phyloP scores from a whole-genome alignment of 2,329 filamentous ascomycete genomes.

The Ustilaginoidea virens region DNA sequence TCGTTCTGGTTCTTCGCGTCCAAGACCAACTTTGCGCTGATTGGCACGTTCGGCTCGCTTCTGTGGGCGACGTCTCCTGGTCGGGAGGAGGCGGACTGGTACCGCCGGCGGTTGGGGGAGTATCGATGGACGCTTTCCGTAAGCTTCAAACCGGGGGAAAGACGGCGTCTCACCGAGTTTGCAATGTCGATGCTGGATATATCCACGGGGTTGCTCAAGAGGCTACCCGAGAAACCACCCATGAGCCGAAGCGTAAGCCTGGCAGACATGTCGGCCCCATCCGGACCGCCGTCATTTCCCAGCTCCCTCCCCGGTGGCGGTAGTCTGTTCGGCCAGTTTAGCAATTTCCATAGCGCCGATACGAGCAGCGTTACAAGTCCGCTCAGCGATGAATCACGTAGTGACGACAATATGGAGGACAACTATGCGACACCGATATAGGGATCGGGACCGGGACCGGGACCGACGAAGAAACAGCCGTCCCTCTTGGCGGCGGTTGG shows the following conservation, averaged over 20 bases:
- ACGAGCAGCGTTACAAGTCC: constrained; percentile 37
- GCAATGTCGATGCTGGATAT: constrained; percentile 69
- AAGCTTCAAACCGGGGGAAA: constrained; percentile 55
- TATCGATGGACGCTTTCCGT: constrained; percentile 91
- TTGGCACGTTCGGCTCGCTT: constrained; percentile 83
- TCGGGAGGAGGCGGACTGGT: constrained; percentile 83
- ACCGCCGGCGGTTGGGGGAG: constrained; percentile 68
- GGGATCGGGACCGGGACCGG: too few relatives aligned
- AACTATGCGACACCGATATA: constrained; percentile 11
- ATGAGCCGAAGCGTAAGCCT: constrained; percentile 40
- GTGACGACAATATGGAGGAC: constrained; percentile 38
- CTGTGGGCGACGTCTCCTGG: constrained; percentile 82
- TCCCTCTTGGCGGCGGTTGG: too few relatives aligned
- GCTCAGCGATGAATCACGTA: constrained; percentile 31
- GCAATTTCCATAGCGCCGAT: constrained; percentile 30
- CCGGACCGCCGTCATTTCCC: constrained; percentile 9
- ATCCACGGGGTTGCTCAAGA: constrained; percentile 51
- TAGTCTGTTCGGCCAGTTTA: constrained; percentile 24
- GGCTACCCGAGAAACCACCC: constrained; percentile 55
- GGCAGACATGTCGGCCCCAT: constrained; percentile 26
- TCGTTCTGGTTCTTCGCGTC: constrained; percentile 87
- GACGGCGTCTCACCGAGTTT: constrained; percentile 45
- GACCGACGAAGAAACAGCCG: too few relatives aligned
- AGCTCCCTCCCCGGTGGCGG: constrained; percentile 16
- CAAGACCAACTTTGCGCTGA: constrained; percentile 83